These are phyloP conservation scores for Trichosporon sp. DNA, from an alignment of 1,284 basidiomycete species.

Conservation along the genomic window DNA sequence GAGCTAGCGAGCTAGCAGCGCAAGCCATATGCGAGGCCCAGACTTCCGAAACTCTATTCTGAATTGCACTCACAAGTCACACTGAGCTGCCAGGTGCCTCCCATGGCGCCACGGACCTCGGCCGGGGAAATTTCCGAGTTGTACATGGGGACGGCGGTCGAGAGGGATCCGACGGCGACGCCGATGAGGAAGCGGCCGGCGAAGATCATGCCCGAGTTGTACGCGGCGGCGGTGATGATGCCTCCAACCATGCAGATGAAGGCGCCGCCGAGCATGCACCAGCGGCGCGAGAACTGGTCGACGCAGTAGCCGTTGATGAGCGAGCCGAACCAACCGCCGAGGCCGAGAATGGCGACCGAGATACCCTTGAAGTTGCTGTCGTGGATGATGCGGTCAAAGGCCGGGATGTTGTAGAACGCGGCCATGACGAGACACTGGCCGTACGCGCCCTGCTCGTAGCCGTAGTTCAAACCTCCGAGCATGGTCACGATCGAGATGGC, in stretches of 20 bases:
- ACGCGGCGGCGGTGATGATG: conserved; percentile 21
- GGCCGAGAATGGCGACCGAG: conserved; percentile 23
- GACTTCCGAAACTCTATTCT: not conserved
- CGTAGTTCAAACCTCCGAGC: conserved; percentile 25
- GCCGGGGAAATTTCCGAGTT: conserved; percentile 56
- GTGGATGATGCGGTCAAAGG: conserved; percentile 16
- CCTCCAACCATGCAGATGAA: conserved; percentile 24
- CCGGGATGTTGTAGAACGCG: conserved; percentile 14
- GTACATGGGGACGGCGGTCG: conserved; percentile 66
- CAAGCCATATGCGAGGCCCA: not conserved
- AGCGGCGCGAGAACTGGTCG: conserved; percentile 21
- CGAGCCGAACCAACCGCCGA: conserved; percentile 26
- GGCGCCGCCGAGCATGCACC: conserved; percentile 26
- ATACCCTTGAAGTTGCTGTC: conserved; percentile 20
- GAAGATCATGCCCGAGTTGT: conserved; percentile 23
- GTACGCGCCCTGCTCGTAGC: conserved; percentile 23
- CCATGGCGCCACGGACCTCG: conserved; percentile 70
- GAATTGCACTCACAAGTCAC: conserved; percentile 53
- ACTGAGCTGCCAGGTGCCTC: conserved; percentile 64
- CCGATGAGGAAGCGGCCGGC: conserved; percentile 28
- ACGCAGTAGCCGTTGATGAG: conserved; percentile 28
- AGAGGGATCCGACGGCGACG: conserved; percentile 60
- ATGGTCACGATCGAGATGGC: conserved; percentile 22
- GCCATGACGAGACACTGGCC: conserved; percentile 27
- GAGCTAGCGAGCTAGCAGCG: not conserved